Evolutionary conservation across 208 protist genomes (phyloP).

Genomic region (Leptomonas seymouri): DNA sequence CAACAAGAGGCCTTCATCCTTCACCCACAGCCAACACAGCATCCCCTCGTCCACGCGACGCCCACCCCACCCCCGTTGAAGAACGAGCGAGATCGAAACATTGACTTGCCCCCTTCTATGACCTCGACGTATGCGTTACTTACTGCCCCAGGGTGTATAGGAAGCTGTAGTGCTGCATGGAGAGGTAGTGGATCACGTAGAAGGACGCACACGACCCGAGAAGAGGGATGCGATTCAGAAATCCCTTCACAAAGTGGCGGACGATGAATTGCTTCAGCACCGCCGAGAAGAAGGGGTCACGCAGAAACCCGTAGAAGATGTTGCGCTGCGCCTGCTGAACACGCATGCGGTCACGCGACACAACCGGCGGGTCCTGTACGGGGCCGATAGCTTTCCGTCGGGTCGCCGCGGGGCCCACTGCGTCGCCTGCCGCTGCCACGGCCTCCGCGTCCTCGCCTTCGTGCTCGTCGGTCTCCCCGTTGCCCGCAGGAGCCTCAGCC

Average conservation of each 20-base stretch:
- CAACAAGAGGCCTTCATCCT: too few relatives aligned
- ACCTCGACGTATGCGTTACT: background rate
- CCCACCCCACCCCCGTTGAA: too few relatives aligned
- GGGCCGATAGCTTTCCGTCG: slow-evolving; percentile 20
- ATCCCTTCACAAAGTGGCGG: slow-evolving; percentile 64
- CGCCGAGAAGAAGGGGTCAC: slow-evolving; percentile 82
- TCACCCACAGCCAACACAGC: too few relatives aligned
- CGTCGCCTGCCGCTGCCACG: background rate
- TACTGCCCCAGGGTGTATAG: slow-evolving; percentile 79
- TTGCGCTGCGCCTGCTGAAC: slow-evolving; percentile 71
- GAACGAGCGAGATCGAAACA: background rate
- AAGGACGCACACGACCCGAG: slow-evolving; percentile 61
- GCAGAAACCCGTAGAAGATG: slow-evolving; percentile 51
- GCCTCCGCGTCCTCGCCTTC: slow-evolving; percentile 6
- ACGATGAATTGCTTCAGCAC: slow-evolving; percentile 74
- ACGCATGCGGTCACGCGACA: slow-evolving; percentile 70
- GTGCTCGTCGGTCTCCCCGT: slow-evolving; percentile 8
- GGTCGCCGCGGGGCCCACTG: slow-evolving; percentile 1
- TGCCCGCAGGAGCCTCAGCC: too few relatives aligned
- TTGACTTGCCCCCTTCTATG: background rate
- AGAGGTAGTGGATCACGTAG: slow-evolving; percentile 75
- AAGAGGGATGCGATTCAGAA: slow-evolving; percentile 74
- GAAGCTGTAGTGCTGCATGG: slow-evolving; percentile 88
- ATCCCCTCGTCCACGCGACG: too few relatives aligned
- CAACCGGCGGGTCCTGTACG: slow-evolving; percentile 23